These are phyloP conservation scores for Backusella circina DNA, from an alignment of 192 early-diverging fungal species.

Conservation along the genomic window DNA sequence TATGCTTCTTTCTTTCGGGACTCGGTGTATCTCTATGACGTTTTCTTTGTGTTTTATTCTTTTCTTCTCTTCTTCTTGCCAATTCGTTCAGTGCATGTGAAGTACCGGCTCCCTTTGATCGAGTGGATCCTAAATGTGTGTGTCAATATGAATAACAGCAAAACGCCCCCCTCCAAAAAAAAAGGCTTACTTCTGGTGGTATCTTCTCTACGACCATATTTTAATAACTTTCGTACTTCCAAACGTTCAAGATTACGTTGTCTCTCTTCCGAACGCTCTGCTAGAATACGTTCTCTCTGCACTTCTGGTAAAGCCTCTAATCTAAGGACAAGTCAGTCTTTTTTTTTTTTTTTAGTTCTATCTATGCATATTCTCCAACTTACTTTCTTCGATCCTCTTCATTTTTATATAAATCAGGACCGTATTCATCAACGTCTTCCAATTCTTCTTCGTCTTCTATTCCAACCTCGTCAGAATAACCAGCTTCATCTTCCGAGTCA, in stretches of 20 bases:
- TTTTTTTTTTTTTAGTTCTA: neutral
- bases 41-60: slow-evolving; percentile 22
- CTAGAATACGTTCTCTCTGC: slow-evolving; percentile 72
- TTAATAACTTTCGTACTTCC: slow-evolving; percentile 35
- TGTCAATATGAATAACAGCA: no score
- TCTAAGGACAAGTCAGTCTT: slow-evolving; percentile 7
- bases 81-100: slow-evolving; percentile 46
- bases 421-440: slow-evolving; percentile 65
- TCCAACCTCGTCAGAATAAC: slow-evolving; percentile 35
- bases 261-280: slow-evolving; percentile 66
- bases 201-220: slow-evolving; percentile 36
- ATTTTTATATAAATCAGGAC: slow-evolving; percentile 71
- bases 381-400: slow-evolving; percentile 55
- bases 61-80: slow-evolving; percentile 55
- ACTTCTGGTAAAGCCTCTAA: slow-evolving; percentile 65
- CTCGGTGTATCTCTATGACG: slow-evolving; percentile 28
- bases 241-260: slow-evolving; percentile 34
- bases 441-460: slow-evolving; percentile 51
- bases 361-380: neutral
- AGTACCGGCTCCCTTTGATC: slow-evolving; percentile 44
- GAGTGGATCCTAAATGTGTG: slow-evolving; percentile 53
- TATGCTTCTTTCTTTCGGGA: slow-evolving; percentile 28
- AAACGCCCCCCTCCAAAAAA: no score
- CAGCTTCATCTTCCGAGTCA: slow-evolving; percentile 39
- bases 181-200: slow-evolving; percentile 26